Evolutionary conservation across 768 basidiomycete species (phyloP), one percentile per base, ranked within the genome.

Genomic region (Flagelloscypha sp.): DNA sequence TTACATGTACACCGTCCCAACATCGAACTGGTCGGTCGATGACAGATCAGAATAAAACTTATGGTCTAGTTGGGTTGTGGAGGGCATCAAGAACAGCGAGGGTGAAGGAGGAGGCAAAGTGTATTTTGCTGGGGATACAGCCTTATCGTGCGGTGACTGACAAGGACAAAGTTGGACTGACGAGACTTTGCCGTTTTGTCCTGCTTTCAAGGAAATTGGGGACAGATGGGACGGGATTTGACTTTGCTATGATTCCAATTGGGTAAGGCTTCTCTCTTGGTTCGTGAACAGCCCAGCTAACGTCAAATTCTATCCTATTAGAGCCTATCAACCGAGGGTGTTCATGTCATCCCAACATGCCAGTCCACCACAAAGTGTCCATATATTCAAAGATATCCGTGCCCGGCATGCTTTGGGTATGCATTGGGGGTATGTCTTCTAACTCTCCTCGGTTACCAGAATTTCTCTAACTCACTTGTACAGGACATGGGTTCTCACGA

Each of bases 141-240:
- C 65, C 0, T 74, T 76, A 11, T 41, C 41, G 30, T 61, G 58
- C 41, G 68, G 63, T 1, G 61, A 71, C 37, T 52, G 68, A 63
- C 44, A 74, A 67, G 52, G 62, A 70, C 1, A 54, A 56, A n/a
- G 62, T 71, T n/a, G n/a, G n/a, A n/a, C n/a, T n/a, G n/a, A n/a
- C n/a, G n/a, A n/a, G n/a, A n/a, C n/a, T n/a, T n/a, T n/a, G 2
- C 72, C 79, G 1, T 55, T 63, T 8, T 86, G 84, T 50, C 84
- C 84, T 5, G 83, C 70, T 4, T 88, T 88, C 54, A 67, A 68
- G 48, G 70, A 80, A 53, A 78, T 88, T 33, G 84, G 84, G 2
- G 61, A 70, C 31, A 53, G 50, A 8, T 75, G 75, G 42, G 79
- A 77, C 0, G 68, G 66, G 0, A n/a, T 77, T 85, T 45, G 80